Percentiles rank a stretch among this genome's conserved stretches.
These are phyloP conservation scores for Alternaria angustiovoidea DNA, from an alignment of 2,329 filamentous ascomycete species.

Conservation along the genomic window DNA sequence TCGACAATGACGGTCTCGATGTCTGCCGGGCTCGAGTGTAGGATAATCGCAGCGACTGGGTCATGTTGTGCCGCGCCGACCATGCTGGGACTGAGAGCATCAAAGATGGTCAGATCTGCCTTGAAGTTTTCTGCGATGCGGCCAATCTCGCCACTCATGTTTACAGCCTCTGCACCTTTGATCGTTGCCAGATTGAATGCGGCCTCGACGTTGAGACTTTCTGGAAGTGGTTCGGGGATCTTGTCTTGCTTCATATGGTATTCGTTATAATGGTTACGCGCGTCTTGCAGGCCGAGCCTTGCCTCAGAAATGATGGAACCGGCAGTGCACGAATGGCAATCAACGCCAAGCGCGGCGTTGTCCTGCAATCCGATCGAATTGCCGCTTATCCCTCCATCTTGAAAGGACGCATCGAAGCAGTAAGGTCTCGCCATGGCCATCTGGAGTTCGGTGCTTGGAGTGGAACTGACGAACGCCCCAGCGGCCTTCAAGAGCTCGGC, in stretches of 20 bases:
- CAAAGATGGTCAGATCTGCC: constrained; percentile 61
- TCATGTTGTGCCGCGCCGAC: constrained; percentile 53
- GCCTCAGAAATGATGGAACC: constrained; percentile 58
- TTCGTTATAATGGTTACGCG: constrained; percentile 54
- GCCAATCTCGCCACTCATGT: constrained; percentile 55
- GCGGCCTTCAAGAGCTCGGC: constrained; percentile 46
- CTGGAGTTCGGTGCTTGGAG: constrained; percentile 62
- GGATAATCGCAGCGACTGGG: constrained; percentile 54
- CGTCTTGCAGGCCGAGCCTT: constrained; percentile 61
- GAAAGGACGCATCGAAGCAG: constrained; percentile 43
- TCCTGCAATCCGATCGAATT: constrained; percentile 34
- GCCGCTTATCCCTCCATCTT: constrained; percentile 17
- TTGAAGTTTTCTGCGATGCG: constrained; percentile 56
- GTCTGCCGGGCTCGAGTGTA: constrained; percentile 54
- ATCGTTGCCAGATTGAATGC: constrained; percentile 61
- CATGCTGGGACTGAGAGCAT: constrained; percentile 53
- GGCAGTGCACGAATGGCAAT: constrained; percentile 63
- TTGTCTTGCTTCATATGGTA: constrained; percentile 54
- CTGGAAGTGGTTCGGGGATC: constrained; percentile 57
- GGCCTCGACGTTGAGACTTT: constrained; percentile 53
- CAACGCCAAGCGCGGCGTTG: constrained; percentile 62
- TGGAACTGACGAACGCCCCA: constrained; percentile 53
- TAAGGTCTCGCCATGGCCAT: constrained; percentile 55
- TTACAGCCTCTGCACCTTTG: constrained; percentile 55
- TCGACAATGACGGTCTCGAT: constrained; percentile 57